These are phyloP conservation scores for Microcyclospora pomicola DNA, from an alignment of 2,329 filamentous ascomycete genomes.

Conservation along the genomic window DNA sequence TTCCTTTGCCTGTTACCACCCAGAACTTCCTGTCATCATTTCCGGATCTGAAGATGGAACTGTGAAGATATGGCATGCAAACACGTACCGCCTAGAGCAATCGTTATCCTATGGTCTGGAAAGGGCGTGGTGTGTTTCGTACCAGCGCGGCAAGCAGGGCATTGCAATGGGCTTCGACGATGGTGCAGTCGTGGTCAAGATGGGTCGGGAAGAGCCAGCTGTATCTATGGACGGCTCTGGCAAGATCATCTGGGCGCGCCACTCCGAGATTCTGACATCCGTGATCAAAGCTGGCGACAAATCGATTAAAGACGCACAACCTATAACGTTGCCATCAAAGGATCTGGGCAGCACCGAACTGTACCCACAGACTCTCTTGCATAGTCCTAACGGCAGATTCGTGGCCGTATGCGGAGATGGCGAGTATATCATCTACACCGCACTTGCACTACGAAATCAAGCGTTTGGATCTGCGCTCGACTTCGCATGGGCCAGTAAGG, in stretches of 20 bases:
- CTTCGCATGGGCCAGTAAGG: constrained; percentile 93
- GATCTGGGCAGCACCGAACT: constrained; percentile 93
- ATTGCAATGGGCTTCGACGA: constrained; percentile 95
- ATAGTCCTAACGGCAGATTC: constrained; percentile 91
- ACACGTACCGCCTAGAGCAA: constrained; percentile 91
- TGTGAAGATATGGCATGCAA: constrained; percentile 96
- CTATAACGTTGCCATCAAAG: constrained; percentile 77
- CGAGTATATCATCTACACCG: constrained; percentile 98
- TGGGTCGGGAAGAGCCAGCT: constrained; percentile 91
- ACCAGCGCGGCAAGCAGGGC: constrained; percentile 86
- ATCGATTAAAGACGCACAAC: constrained; percentile 72
- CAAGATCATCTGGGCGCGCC: constrained; percentile 90
- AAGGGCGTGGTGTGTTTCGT: constrained; percentile 93
- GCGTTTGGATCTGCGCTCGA: constrained; percentile 90
- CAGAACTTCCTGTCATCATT: constrained; percentile 90
- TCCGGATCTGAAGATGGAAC: constrained; percentile 96
- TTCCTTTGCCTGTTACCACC: constrained; percentile 95
- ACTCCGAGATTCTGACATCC: constrained; percentile 87
- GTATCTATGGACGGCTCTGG: constrained; percentile 95
- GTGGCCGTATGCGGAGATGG: constrained; percentile 87
- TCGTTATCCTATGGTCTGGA: constrained; percentile 92
- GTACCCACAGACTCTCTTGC: constrained; percentile 84
- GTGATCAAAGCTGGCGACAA: constrained; percentile 88
- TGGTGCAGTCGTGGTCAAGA: constrained; percentile 92
- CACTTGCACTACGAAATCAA: constrained; percentile 92